phyloP scores from a whole-genome alignment of 2,329 filamentous ascomycete genomes.

The Lithohypha guttulata region DNA sequence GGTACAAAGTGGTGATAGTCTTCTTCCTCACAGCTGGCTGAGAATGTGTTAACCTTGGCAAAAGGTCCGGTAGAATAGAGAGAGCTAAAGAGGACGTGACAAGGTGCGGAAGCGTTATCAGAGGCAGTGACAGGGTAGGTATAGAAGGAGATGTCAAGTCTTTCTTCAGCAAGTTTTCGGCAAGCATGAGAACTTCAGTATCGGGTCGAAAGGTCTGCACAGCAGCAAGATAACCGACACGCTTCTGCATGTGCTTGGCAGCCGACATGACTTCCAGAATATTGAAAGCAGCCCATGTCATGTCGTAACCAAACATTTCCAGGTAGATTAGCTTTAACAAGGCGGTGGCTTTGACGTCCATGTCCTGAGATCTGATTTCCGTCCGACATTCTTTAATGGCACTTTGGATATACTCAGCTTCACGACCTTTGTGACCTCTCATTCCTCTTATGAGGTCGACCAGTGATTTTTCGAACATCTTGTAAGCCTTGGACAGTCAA shows the following conservation, averaged over 20 bases:
- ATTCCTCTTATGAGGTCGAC: conserved; percentile 97
- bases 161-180: conserved; percentile 93
- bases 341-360: conserved; percentile 94
- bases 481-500: too few relatives aligned
- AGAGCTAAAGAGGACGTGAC: conserved; percentile 87
- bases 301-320: conserved; percentile 98
- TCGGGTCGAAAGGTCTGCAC: conserved; percentile 93
- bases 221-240: conserved; percentile 86
- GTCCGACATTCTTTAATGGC: conserved; percentile 88
- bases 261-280: conserved; percentile 99
- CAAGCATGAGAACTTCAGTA: conserved; percentile 94
- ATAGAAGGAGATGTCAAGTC: conserved; percentile 56
- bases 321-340: conserved; percentile 93
- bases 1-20: conserved; percentile 86
- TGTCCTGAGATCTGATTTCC: conserved; percentile 86
- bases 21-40: conserved; percentile 85
- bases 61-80: conserved; percentile 73
- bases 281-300: conserved; percentile 98
- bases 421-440: conserved; percentile 87
- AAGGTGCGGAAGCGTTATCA: conserved; percentile 84
- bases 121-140: conserved; percentile 72
- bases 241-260: conserved; percentile 85
- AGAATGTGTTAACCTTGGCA: conserved; percentile 79
- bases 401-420: conserved; percentile 89
- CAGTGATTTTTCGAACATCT: conserved; percentile 96